Conservation (phyloP, 495 filamentous ascomycete species). For the Talaromyces proteolyticus region DNA sequence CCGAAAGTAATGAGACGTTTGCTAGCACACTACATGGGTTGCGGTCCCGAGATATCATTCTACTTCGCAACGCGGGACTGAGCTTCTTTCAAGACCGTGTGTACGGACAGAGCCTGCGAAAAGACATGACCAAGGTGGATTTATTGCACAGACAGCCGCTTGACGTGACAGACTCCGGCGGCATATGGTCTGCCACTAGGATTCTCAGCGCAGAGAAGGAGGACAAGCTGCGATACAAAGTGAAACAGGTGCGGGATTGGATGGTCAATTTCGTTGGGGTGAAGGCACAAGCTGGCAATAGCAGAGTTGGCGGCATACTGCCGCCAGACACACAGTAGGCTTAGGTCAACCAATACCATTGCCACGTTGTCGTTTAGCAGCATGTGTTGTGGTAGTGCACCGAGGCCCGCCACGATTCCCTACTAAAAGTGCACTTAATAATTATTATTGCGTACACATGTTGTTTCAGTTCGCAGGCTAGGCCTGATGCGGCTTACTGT, state of each 20-base stretch:
- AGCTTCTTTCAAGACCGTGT: conserved; percentile 65
- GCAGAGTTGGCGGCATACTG: conserved; percentile 27
- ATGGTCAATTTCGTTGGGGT: conserved; percentile 62
- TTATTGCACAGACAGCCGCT: conserved; percentile 51
- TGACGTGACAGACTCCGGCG: conserved; percentile 32
- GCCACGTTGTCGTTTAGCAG: too few relatives aligned
- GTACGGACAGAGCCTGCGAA: conserved; percentile 68
- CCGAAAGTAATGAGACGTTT: conserved; percentile 25
- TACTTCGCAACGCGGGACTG: conserved; percentile 72
- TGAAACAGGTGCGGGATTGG: conserved; percentile 67
- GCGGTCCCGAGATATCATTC: conserved; percentile 65
- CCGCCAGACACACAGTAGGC: conserved; percentile 46
- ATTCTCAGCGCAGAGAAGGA: conserved; percentile 20
- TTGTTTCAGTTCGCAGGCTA: too few relatives aligned
- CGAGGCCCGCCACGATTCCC: too few relatives aligned
- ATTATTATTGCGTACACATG: too few relatives aligned
- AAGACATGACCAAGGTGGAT: conserved; percentile 63
- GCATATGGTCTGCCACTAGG: conserved; percentile 22
- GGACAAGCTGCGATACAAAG: conserved; percentile 55
- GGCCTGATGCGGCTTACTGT: too few relatives aligned
- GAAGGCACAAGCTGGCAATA: conserved; percentile 21
- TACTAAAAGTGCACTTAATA: too few relatives aligned
- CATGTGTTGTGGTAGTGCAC: too few relatives aligned
- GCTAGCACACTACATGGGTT: conserved; percentile 40
- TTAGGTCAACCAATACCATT: too few relatives aligned